Conservation (phyloP, 1,139 yeast species). For the Yamadazyma epiphylla region DNA sequence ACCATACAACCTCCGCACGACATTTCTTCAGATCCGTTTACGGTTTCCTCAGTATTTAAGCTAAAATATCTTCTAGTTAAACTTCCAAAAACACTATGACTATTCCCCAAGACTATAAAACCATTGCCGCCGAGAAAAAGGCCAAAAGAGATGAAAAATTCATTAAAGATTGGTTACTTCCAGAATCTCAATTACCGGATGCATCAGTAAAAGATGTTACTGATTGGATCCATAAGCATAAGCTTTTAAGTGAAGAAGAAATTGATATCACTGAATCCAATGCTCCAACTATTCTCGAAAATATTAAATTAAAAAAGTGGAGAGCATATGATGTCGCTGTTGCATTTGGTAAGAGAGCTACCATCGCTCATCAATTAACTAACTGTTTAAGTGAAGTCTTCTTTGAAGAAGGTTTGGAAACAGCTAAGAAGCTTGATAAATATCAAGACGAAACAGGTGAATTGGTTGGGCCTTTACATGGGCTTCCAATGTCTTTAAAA, state of each 20-base stretch:
- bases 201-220: slow-evolving; percentile 29
- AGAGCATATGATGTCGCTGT: slow-evolving; percentile 19
- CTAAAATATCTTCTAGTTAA: too few species aligned
- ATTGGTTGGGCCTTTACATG: slow-evolving; percentile 37
- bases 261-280: slow-evolving; percentile 32
- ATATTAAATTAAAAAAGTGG: slow-evolving; percentile 27
- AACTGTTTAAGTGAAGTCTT: slow-evolving; percentile 34
- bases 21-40: too few species aligned
- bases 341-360: slow-evolving; percentile 37
- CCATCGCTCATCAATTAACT: slow-evolving; percentile 44
- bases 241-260: slow-evolving; percentile 24
- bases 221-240: slow-evolving; percentile 25
- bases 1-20: too few species aligned
- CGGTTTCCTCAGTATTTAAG: too few species aligned
- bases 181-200: slow-evolving; percentile 27
- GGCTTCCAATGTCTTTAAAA: slow-evolving; percentile 73
- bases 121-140: slow-evolving; percentile 32
- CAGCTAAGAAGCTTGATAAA: slow-evolving; percentile 26
- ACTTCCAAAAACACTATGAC: too few species aligned
- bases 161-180: slow-evolving; percentile 37
- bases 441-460: slow-evolving; percentile 21
- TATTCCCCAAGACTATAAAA: too few species aligned
- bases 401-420: slow-evolving; percentile 27
- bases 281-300: slow-evolving; percentile 31
- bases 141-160: slow-evolving; percentile 32